Evolutionary conservation across 306 rosid species (phyloP), one percentile per base, ranked within the genome.

Genomic region (Gillenia trifoliata): DNA sequence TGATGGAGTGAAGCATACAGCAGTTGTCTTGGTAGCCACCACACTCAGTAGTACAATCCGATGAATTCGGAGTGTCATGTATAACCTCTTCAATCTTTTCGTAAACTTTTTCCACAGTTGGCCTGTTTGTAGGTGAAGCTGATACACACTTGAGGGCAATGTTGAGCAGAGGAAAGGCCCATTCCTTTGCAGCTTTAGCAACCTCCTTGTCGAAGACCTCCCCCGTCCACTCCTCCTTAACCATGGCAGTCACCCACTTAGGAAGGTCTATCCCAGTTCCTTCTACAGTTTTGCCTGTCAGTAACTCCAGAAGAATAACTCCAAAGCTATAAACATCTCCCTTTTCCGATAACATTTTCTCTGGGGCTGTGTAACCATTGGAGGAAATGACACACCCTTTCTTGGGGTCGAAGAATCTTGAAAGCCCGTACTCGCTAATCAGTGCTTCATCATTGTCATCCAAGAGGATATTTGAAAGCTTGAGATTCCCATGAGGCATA

Each of bases 191-290:
- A 29, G 71, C 54, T 66, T 83, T 80, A 75, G 65, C 83, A 9
- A 89, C 85, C 68, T 88, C 88, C 15, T 79, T 88, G 69, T 90
- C 96, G 64, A 93, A 90, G 1, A 90, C 97, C 50, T 93, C 96
- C 1, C 91, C 96, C 3, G 96, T 90, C 96, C 98, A 89, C 77
- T 93, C 95, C 68, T 90, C 97, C 23, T 82, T 86, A 33, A 93
- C 88, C 80, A 87, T 90, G 64, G 95, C 87, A 65, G 79, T 83
- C 1, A 90, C 95, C 96, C 95, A 93, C 77, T 85, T 90, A 1
- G 92, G 88, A 40, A 93, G 89, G 79, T 89, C 95, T 38, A 91
- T 82, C 22, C 87, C 76, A 17, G 75, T 81, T 5, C 50, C 77
- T 59, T 89, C 96, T 22, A 78, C 87, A 62, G 87, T 83, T 79